Evolutionary conservation across 2,329 filamentous ascomycete species (phyloP), one percentile per base, ranked within the genome.

Genomic region (Fusarium udum): DNA sequence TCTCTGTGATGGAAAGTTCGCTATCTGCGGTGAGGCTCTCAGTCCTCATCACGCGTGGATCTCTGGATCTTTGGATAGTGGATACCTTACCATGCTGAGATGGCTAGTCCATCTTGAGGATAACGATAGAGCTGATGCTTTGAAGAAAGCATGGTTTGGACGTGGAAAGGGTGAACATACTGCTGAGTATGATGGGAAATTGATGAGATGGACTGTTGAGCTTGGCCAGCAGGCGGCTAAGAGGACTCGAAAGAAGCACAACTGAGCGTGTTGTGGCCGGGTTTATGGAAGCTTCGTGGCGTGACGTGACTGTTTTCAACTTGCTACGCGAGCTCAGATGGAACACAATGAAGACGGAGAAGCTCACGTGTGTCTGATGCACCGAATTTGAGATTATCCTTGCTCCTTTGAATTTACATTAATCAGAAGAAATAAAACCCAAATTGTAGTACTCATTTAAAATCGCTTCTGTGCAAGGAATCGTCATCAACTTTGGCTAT

Each of bases 41-140:
- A 81, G 79, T 15, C 73, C 76, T 0, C 79, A 85, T 26, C 84
- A 84, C 34, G 83, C 80, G 0, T 85, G 83, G 83, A 79, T 84
- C 14, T 77, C 79, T 0, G 82, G 83, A 1, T 76, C 82, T 0
- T 66, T 85, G 0, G 81, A 84, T 39, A 83, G 81, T 28, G 80
- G 78, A 6, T 78, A 78, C 31, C 36, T 39, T 0, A 59, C 55
- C 4, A 13, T 74, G 36, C 15, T 62, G 26, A 39, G 45, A 24
- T 73, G 71, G 71, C 5, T 74, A 14, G 18, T 11, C 1, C 32
- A 42, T 15, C 24, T 28, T 0, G n/a, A 7, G 0, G 28, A 57
- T 0, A 15, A 45, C 4, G 18, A 18, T 4, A 59, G 64, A 9
- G 15, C 24, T 12, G 64, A 46, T 7, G 39, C 26, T 2, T 18